Conservation (phyloP, 805 yeast species). For the Kodamaea kaohsiungensis region DNA sequence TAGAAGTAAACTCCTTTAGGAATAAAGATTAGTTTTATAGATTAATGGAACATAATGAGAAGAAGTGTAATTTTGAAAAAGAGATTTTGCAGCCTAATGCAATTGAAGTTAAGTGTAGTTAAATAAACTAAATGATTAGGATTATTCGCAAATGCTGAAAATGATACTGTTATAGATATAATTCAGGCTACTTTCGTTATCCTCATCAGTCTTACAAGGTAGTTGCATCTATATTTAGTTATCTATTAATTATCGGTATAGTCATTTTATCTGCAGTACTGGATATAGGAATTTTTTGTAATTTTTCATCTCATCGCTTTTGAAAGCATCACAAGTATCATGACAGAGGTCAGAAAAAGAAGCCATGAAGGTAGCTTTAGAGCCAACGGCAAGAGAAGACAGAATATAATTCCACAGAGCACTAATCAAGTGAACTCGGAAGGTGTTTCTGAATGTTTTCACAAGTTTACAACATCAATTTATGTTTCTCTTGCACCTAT, state of each 20-base stretch:
- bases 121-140: too few relatives aligned
- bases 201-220: too few relatives aligned
- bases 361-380: slow-evolving; percentile 2
- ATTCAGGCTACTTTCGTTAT: too few relatives aligned
- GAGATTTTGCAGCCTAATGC: not conserved
- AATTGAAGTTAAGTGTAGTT: too few relatives aligned
- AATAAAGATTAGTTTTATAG: not conserved
- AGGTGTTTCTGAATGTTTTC: slow-evolving; percentile 71
- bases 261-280: not conserved
- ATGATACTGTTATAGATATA: not conserved
- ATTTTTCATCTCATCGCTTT: slow-evolving; percentile 6
- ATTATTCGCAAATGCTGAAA: too few relatives aligned
- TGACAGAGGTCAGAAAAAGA: slow-evolving; percentile 9
- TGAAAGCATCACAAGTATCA: not conserved
- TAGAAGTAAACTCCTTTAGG: slow-evolving; percentile 19
- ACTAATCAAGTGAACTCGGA: slow-evolving; percentile 39
- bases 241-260: too few relatives aligned
- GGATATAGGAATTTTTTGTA: slow-evolving; percentile 5
- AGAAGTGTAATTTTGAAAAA: not conserved
- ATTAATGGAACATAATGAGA: not conserved
- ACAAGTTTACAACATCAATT: slow-evolving; percentile 56
- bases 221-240: too few relatives aligned
- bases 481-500: slow-evolving; percentile 90
- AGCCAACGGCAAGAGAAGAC: slow-evolving; percentile 18
- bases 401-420: slow-evolving; percentile 23